These are phyloP conservation scores for Pyrenochaeta sp. DNA, from an alignment of 2,329 filamentous ascomycete genomes.

Conservation along the genomic window DNA sequence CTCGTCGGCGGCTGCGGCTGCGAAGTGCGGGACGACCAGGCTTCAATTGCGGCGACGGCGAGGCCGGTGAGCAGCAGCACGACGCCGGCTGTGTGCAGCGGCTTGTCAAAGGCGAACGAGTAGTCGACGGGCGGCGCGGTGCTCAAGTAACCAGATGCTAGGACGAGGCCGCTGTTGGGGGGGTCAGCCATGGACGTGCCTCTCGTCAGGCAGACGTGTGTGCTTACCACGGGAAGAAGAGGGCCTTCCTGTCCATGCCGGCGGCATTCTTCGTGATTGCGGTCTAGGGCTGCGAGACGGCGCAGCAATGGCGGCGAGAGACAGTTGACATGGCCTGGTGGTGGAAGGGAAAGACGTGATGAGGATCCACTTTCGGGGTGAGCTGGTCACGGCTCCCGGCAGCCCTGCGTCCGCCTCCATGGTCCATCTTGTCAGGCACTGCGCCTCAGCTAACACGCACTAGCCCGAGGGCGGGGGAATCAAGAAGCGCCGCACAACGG, in stretches of 20 bases:
- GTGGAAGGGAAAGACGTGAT: background rate
- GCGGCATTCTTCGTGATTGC: constrained; percentile 37
- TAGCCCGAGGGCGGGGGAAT: constrained; percentile 19
- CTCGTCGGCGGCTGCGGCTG: constrained; percentile 28
- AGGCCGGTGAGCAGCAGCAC: constrained; percentile 45
- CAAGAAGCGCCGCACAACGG: constrained; percentile 1
- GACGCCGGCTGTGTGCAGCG: constrained; percentile 43
- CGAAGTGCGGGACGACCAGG: constrained; percentile 24
- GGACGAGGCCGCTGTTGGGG: constrained; percentile 42
- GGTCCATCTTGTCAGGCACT: constrained; percentile 6
- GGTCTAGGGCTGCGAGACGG: constrained; percentile 29
- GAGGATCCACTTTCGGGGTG: constrained; percentile 2
- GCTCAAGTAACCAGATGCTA: constrained; percentile 44
- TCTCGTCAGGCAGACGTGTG: constrained; percentile 1
- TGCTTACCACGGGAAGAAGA: constrained; percentile 45
- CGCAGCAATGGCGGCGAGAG: constrained; percentile 29
- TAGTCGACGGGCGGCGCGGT: constrained; percentile 38
- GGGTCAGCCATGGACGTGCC: constrained; percentile 25
- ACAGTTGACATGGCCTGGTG: constrained; percentile 27
- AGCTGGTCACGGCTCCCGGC: constrained; percentile 13
- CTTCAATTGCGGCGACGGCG: constrained; percentile 38
- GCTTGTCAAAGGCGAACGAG: constrained; percentile 48
- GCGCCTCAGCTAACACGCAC: constrained; percentile 18
- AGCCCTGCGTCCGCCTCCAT: constrained; percentile 2
- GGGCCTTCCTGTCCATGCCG: constrained; percentile 47